Base-by-base conservation (phyloP, 306 rosid genomes). In the Echinosophora koreensis region DNA sequence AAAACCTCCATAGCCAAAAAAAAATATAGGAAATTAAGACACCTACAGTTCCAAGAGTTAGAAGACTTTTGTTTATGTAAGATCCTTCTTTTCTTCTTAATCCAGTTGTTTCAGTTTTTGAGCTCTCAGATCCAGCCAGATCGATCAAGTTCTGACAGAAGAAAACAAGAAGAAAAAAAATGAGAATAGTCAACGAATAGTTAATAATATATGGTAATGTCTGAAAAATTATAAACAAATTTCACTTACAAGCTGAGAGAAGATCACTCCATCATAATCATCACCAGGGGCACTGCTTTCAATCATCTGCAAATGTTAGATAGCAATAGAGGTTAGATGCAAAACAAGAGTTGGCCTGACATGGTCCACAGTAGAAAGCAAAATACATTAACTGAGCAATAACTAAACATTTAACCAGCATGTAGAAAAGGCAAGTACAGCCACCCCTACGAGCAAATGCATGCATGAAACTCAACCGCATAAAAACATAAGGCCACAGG, bases 51-150 rank as follows among this genome's bases (percentile, higher is more conserved):
- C 99, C 99, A 81, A 96, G 98, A 63, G 99, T 96, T 83, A 96
- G 80, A 81, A 96, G 99, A 70, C 99, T 96, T 87, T 96, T 96
- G 87, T 96, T 96, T 80, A 96, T 96, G 83, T 93, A 96, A 74
- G 99, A 89, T 86, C 99, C 99, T 83, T 96, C 99, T 88, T 96
- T 96, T 81, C 99, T 89, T 81, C 98, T 86, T 47, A 93, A 80
- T 61, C 99, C 99, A 77, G 98, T 96, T 46, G 99, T 96, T 84
- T 96, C 98, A 10, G 97, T 87, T 87, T 96, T 96, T 3, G 99
- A 96, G 88, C 99, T 96, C 88, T 96, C 99, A 57, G 99, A 96
- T 74, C 99, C 99, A 83, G 99, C 99, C 42, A 96, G 90, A 88
- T 96, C 99, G 12, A 96, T 96, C 87, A 93, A 89, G 81, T 96